These are phyloP conservation scores for Ehretia macrophylla DNA, from an alignment of 257 asterid genomes.

Conservation along the genomic window DNA sequence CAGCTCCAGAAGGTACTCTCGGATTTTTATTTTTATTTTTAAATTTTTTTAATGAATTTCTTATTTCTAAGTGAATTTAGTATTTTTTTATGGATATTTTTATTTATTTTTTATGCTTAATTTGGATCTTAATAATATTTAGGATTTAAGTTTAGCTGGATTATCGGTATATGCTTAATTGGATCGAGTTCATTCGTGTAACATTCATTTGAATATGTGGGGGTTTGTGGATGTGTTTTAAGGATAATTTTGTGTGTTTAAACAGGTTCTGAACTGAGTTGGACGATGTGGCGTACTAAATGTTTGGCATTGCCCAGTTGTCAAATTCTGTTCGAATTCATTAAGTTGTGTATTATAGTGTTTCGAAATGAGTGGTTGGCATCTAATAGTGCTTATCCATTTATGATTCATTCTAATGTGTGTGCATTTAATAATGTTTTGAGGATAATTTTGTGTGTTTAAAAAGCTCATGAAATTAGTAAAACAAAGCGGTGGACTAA, in stretches of 20 bases:
- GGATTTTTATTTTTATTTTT: not conserved
- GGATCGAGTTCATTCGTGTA: not conserved
- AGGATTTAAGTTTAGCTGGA: not conserved
- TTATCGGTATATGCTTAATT: not conserved
- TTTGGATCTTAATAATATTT: slow-evolving; percentile 12
- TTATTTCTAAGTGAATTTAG: not conserved
- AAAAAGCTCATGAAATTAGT: not conserved
- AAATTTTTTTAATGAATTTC: not conserved
- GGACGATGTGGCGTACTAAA: not conserved
- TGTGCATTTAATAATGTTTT: not conserved
- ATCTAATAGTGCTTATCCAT: not conserved
- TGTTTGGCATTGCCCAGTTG: not conserved
- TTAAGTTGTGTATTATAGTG: not conserved
- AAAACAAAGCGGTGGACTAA: not conserved
- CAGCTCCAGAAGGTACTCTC: slow-evolving; percentile 87
- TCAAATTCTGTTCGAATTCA: not conserved
- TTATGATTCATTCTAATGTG: not conserved
- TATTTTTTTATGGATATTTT: not conserved
- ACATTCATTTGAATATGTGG: not conserved
- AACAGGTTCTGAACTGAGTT: not conserved
- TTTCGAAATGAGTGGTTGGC: not conserved
- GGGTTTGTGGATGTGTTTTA: not conserved
- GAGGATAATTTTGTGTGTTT: not conserved
- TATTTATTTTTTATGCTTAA: slow-evolving; percentile 2
- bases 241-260: not conserved